These are phyloP conservation scores for Linnemannia exigua DNA, from an alignment of 192 early-diverging fungal species.

Conservation along the genomic window DNA sequence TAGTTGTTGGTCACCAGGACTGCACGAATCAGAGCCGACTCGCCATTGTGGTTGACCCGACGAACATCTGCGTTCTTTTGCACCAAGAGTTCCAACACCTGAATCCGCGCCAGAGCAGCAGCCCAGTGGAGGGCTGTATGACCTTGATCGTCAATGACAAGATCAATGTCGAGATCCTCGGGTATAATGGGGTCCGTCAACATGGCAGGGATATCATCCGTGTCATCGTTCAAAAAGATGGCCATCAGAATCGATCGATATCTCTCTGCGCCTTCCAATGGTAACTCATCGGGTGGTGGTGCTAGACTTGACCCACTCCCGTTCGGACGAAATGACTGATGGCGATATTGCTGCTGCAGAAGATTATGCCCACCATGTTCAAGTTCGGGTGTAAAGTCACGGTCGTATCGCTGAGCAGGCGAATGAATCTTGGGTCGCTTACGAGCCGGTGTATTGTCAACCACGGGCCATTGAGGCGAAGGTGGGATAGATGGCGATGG, in stretches of 20 bases:
- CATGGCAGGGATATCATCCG: slow-evolving; percentile 69
- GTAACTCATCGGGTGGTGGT: slow-evolving; percentile 13
- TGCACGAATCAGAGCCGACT: slow-evolving; percentile 90
- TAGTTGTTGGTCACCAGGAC: slow-evolving; percentile 90
- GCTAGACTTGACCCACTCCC: background rate
- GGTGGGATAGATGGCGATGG: slow-evolving; percentile 46
- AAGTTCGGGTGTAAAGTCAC: slow-evolving; percentile 10
- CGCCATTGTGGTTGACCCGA: slow-evolving; percentile 83
- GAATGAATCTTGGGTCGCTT: slow-evolving; percentile 18
- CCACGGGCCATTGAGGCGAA: slow-evolving; percentile 33
- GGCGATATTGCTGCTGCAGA: background rate
- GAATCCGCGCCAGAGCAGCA: slow-evolving; percentile 84
- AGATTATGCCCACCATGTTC: background rate
- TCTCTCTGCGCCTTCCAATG: slow-evolving; percentile 61
- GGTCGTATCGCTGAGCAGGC: slow-evolving; percentile 12
- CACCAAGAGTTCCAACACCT: slow-evolving; percentile 82
- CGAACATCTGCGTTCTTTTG: slow-evolving; percentile 80
- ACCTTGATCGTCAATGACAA: slow-evolving; percentile 94
- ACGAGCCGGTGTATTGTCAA: slow-evolving; percentile 19
- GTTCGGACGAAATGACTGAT: background rate
- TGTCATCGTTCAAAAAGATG: slow-evolving; percentile 87
- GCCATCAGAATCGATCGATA: slow-evolving; percentile 87
- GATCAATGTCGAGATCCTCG: slow-evolving; percentile 78
- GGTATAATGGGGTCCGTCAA: slow-evolving; percentile 56
- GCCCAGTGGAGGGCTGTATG: slow-evolving; percentile 98